These are phyloP conservation scores for Gypsophila paniculata DNA, from an alignment of 179 eudicot genomes.

Conservation along the genomic window DNA sequence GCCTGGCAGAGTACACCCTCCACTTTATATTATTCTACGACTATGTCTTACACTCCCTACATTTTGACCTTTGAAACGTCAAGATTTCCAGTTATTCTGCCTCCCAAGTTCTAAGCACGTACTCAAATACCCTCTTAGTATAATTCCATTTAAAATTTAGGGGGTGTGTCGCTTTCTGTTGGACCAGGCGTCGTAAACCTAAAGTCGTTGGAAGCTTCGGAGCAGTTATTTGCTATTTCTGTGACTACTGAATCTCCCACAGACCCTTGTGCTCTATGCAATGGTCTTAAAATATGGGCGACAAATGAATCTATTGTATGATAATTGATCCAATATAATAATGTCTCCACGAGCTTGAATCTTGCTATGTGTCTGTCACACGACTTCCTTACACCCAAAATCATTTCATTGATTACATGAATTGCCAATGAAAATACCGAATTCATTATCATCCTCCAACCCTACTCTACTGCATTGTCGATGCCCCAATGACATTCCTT, in stretches of 20 bases:
- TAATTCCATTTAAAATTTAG: neutral
- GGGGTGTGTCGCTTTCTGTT: slow-evolving; percentile 12
- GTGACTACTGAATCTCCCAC: slow-evolving; percentile 11
- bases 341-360: neutral
- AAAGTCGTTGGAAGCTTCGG: slow-evolving; percentile 3
- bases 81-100: neutral
- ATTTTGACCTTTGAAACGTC: neutral
- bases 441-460: neutral
- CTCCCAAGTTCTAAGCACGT: neutral
- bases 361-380: neutral
- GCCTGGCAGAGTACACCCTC: slow-evolving; percentile 12
- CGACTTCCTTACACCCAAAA: neutral
- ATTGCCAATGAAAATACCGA: slow-evolving; percentile 9
- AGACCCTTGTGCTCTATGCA: slow-evolving; percentile 13
- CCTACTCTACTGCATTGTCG: neutral
- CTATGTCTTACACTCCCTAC: slow-evolving; percentile 4
- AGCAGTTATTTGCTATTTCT: neutral
- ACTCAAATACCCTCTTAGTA: slow-evolving; percentile 19
- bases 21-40: slow-evolving; percentile 12
- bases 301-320: neutral
- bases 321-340: neutral
- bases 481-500: no score
- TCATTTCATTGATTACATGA: neutral
- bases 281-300: neutral
- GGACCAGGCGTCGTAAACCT: slow-evolving; percentile 5